Percentiles rank a stretch among this genome's conserved stretches.
These are phyloP conservation scores for Jackrogersella multiformis DNA, from an alignment of 495 filamentous ascomycete species.

Conservation along the genomic window DNA sequence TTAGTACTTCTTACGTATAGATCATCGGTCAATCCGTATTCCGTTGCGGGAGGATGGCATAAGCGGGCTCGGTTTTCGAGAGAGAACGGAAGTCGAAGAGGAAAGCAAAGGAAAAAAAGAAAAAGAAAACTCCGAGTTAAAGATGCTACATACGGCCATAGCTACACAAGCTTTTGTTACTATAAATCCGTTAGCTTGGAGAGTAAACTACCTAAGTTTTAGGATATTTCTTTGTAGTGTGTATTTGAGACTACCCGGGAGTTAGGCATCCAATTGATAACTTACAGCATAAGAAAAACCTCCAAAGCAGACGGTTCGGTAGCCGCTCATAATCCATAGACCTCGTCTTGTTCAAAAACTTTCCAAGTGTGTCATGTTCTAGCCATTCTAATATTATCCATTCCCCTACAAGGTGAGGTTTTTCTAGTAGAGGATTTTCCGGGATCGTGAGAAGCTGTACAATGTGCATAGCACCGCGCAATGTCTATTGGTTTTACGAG, in stretches of 20 bases:
- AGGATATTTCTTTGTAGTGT: background rate
- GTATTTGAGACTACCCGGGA: too few relatives aligned
- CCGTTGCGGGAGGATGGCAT: background rate
- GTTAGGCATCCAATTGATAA: background rate
- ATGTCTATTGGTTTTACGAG: background rate
- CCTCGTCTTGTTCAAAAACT: slow-evolving; percentile 1
- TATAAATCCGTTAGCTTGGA: slow-evolving; percentile 11
- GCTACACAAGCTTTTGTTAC: slow-evolving; percentile 21
- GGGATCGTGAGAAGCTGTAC: background rate
- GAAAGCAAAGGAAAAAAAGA: background rate
- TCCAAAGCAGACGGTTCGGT: slow-evolving; percentile 31
- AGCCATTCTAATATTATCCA: slow-evolving; percentile 23
- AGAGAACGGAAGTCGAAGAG: background rate
- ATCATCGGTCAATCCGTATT: background rate
- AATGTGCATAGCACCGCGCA: background rate
- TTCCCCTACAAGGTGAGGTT: background rate
- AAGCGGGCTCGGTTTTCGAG: background rate
- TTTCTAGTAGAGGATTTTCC: background rate
- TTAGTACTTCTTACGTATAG: background rate
- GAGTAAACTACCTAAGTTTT: background rate
- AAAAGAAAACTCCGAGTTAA: background rate
- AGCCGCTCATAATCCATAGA: background rate
- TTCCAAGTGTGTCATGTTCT: background rate
- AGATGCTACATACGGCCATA: slow-evolving; percentile 19
- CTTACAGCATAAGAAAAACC: slow-evolving; percentile 33